Percentiles rank a stretch among this genome's conserved stretches.
Conservation (phyloP, 371 early-diverging fungal genomes). For the Zychaea mexicana region DNA sequence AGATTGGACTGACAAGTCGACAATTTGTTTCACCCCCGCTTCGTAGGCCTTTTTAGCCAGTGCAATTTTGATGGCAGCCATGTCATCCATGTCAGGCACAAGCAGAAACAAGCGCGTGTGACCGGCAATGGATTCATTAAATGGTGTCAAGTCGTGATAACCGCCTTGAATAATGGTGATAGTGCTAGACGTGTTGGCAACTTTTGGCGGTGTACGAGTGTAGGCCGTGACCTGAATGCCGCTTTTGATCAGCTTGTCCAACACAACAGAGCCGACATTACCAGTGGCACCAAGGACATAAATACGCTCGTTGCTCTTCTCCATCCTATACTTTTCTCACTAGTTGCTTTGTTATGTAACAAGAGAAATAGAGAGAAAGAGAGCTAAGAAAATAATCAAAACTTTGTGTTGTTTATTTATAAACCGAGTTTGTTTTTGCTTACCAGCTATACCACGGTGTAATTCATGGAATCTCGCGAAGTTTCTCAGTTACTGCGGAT, state of each 20-base stretch:
- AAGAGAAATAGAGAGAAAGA: no score
- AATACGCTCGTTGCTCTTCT: conserved; percentile 13
- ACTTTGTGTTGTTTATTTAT: no score
- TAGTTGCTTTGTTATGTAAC: no score
- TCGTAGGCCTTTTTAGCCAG: conserved; percentile 25
- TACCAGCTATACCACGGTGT: no score
- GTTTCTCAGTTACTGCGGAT: no score
- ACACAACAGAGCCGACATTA: conserved; percentile 9
- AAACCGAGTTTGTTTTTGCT: no score
- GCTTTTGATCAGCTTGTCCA: conserved; percentile 14
- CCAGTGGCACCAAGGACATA: conserved; percentile 27
- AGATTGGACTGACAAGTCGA: conserved; percentile 19
- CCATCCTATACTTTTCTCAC: no score
- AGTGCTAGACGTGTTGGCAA: conserved; percentile 2
- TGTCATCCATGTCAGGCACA: neutral
- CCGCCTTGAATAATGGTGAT: conserved; percentile 28
- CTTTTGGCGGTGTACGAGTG: conserved; percentile 18
- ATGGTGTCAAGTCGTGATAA: conserved; percentile 16
- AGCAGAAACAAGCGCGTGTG: conserved; percentile 34
- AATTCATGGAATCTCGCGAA: no score
- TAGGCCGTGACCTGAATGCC: conserved; percentile 12
- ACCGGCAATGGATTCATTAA: conserved; percentile 22
- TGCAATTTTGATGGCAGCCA: neutral
- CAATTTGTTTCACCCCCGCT: conserved; percentile 36
- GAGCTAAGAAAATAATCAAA: no score